Conservation (phyloP, 805 yeast species). For the Zygosaccharomyces lentus region DNA sequence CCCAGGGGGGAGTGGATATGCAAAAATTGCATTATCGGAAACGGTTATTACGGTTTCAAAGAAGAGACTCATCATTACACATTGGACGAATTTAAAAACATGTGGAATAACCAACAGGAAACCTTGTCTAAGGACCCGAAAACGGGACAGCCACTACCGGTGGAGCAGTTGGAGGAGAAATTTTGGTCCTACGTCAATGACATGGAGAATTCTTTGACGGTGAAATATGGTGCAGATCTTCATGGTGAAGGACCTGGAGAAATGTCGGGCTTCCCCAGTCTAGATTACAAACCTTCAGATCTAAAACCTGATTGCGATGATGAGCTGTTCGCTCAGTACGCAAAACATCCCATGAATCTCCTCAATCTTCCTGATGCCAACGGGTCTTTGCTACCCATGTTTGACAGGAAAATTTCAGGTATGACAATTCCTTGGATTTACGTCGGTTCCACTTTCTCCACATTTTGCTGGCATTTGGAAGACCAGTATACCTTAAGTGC, state of each 20-base stretch:
- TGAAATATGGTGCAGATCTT: conserved; percentile 82
- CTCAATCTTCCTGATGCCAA: conserved; percentile 65
- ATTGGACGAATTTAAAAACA: conserved; percentile 53
- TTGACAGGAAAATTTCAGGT: conserved; percentile 72
- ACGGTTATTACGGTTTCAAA: conserved; percentile 85
- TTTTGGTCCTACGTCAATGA: conserved; percentile 60
- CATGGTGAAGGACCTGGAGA: conserved; percentile 61
- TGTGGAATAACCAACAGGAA: conserved; percentile 49
- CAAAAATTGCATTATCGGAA: conserved; percentile 76
- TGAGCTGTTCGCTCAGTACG: conserved; percentile 36
- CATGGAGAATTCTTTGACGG: conserved; percentile 47
- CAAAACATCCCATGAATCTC: conserved; percentile 68
- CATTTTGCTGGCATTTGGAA: conserved; percentile 96
- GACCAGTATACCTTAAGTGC: conserved; percentile 91
- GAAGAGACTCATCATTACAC: conserved; percentile 55
- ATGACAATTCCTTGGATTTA: conserved; percentile 96
- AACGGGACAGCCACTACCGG: conserved; percentile 20
- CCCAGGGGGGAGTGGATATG: conserved; percentile 76
- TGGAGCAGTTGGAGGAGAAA: conserved; percentile 51
- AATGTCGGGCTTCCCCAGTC: conserved; percentile 71
- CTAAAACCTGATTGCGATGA: conserved; percentile 14
- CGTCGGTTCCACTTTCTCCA: conserved; percentile 81
- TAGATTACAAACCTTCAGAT: conserved; percentile 28
- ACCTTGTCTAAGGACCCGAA: conserved; percentile 36
- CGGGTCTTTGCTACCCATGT: conserved; percentile 64